Evolutionary conservation across 129 eudicot species (phyloP).

Genomic region (Flaveria bidentis): DNA sequence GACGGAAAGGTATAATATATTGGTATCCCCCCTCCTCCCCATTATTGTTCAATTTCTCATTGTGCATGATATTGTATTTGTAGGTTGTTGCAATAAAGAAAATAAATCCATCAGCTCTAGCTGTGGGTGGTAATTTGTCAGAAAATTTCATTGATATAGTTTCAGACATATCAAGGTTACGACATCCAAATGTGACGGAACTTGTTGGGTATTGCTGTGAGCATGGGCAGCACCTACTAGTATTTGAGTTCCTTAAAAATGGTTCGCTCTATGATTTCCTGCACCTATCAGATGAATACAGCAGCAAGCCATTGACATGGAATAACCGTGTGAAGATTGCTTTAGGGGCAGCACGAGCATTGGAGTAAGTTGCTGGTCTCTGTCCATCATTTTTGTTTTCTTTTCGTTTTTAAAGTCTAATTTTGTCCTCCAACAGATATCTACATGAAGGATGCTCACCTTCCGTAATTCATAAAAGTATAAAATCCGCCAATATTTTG

Average conservation of each 20-base stretch:
- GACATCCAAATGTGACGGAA: constrained; percentile 86
- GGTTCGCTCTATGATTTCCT: constrained; percentile 87
- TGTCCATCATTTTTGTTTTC: background rate
- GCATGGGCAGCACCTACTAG: constrained; percentile 88
- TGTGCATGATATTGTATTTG: background rate
- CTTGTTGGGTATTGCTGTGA: constrained; percentile 90
- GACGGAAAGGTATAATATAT: constrained; percentile 69
- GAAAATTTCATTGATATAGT: constrained; percentile 75
- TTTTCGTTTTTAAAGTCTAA: background rate
- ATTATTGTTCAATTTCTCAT: background rate
- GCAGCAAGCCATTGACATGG: constrained; percentile 92
- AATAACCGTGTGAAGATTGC: constrained; percentile 95
- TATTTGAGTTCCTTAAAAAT: constrained; percentile 78
- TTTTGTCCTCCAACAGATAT: constrained; percentile 52
- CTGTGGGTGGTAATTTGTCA: constrained; percentile 26
- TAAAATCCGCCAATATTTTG: constrained; percentile 86
- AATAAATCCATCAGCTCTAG: constrained; percentile 72
- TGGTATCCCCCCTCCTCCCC: background rate
- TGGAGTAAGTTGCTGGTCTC: constrained; percentile 66
- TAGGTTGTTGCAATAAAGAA: constrained; percentile 96
- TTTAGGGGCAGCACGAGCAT: constrained; percentile 90
- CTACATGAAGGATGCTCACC: constrained; percentile 99
- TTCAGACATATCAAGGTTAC: constrained; percentile 72
- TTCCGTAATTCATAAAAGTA: constrained; percentile 77
- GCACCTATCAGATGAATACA: constrained; percentile 83